Evolutionary conservation across 1,139 yeast species (phyloP).

Genomic region (Ogataea hybrid): DNA sequence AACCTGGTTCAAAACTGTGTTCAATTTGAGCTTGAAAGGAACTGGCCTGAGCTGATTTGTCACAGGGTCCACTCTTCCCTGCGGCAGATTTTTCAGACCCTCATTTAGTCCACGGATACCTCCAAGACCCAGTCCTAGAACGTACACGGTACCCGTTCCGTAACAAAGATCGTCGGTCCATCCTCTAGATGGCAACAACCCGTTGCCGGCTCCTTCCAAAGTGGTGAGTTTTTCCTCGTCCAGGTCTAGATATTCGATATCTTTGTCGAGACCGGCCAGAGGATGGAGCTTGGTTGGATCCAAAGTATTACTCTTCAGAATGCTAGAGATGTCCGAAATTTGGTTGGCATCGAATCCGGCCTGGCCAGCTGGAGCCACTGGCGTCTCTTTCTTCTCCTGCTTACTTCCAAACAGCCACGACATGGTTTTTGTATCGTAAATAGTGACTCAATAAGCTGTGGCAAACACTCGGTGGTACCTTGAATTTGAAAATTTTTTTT

Average conservation of each 20-base stretch:
- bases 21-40: slow-evolving; percentile 74
- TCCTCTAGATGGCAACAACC: slow-evolving; percentile 89
- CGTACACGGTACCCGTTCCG: slow-evolving; percentile 94
- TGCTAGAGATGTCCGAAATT: slow-evolving; percentile 61
- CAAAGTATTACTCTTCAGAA: slow-evolving; percentile 57
- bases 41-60: slow-evolving; percentile 41
- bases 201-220: slow-evolving; percentile 78
- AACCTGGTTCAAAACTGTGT: slow-evolving; percentile 86
- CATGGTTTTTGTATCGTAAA: slow-evolving; percentile 35
- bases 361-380: slow-evolving; percentile 26
- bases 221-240: slow-evolving; percentile 77
- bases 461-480: slow-evolving; percentile 4
- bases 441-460: not conserved
- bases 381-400: slow-evolving; percentile 20
- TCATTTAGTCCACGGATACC: slow-evolving; percentile 87
- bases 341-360: slow-evolving; percentile 70
- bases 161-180: slow-evolving; percentile 98
- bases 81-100: slow-evolving; percentile 76
- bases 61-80: slow-evolving; percentile 32
- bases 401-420: slow-evolving; percentile 68
- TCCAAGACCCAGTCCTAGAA: slow-evolving; percentile 73
- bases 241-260: slow-evolving; percentile 84
- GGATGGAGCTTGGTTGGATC: slow-evolving; percentile 85
- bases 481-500: slow-evolving; percentile 5
- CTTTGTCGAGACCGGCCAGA: slow-evolving; percentile 86